Conservation (phyloP, 305 asterid species). For the Withania somnifera region DNA sequence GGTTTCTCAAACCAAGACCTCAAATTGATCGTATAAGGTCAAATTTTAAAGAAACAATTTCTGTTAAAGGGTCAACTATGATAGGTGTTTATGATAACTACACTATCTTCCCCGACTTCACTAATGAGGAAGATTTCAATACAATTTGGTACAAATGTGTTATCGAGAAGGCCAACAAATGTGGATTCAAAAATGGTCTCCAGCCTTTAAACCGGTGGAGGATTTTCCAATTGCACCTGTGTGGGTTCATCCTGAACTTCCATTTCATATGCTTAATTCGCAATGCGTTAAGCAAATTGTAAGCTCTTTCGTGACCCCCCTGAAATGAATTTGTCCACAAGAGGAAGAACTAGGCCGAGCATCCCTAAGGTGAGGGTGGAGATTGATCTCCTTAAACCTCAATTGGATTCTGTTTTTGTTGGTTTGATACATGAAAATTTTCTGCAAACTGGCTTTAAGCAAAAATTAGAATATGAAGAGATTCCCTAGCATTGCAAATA, state of each 20-base stretch:
- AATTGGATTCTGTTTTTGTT: neutral
- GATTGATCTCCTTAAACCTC: neutral
- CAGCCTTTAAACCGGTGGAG: neutral
- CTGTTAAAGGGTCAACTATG: neutral
- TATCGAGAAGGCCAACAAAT: neutral
- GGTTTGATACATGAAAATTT: neutral
- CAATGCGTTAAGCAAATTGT: neutral
- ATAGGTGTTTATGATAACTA: neutral
- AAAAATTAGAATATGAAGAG: neutral
- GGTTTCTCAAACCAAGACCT: neutral
- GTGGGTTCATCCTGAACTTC: neutral
- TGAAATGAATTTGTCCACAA: neutral
- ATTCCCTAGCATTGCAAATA: neutral
- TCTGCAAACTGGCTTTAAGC: neutral
- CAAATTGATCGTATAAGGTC: neutral
- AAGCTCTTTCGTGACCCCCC: neutral
- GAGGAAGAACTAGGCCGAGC: neutral
- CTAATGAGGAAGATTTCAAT: neutral
- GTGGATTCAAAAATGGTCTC: neutral
- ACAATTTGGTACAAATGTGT: neutral
- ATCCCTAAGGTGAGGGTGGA: neutral
- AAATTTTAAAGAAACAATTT: neutral
- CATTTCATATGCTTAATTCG: neutral
- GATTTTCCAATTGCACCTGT: neutral
- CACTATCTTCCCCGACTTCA: neutral